Conservation (phyloP, 805 yeast genomes). For the Nakazawaea anatomiae region DNA sequence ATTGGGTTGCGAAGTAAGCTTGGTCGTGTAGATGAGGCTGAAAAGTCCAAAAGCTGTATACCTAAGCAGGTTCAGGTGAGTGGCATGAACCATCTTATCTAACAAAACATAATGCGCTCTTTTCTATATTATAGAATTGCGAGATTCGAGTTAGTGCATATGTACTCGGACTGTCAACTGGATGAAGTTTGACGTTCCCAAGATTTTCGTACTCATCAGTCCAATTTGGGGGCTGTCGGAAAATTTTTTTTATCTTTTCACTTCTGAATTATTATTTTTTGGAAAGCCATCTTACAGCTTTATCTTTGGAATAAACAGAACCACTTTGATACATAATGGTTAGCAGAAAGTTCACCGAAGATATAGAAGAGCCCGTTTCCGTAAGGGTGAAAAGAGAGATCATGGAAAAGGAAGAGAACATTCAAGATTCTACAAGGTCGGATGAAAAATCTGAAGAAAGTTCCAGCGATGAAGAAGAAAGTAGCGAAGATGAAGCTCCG, state of each 20-base stretch:
- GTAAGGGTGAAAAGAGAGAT: background rate
- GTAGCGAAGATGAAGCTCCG: conserved; percentile 11
- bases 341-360: conserved; percentile 3
- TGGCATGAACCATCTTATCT: too few relatives aligned
- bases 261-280: background rate
- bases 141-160: too few relatives aligned
- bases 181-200: too few relatives aligned
- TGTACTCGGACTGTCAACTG: too few relatives aligned
- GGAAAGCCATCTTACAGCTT: background rate
- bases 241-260: background rate
- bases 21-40: too few relatives aligned
- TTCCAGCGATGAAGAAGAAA: background rate
- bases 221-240: background rate
- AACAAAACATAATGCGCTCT: too few relatives aligned
- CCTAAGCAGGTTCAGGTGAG: too few relatives aligned
- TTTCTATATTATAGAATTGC: too few relatives aligned
- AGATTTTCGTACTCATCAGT: background rate
- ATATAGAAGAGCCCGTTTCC: conserved; percentile 2
- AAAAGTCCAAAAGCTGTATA: too few relatives aligned
- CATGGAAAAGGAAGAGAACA: background rate
- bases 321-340: background rate
- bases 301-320: too few relatives aligned
- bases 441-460: background rate
- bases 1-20: too few relatives aligned
- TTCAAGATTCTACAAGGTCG: too few relatives aligned